Evolutionary conservation across 2,329 filamentous ascomycete species (phyloP).

Genomic region (Pseudocercospora eumusae): DNA sequence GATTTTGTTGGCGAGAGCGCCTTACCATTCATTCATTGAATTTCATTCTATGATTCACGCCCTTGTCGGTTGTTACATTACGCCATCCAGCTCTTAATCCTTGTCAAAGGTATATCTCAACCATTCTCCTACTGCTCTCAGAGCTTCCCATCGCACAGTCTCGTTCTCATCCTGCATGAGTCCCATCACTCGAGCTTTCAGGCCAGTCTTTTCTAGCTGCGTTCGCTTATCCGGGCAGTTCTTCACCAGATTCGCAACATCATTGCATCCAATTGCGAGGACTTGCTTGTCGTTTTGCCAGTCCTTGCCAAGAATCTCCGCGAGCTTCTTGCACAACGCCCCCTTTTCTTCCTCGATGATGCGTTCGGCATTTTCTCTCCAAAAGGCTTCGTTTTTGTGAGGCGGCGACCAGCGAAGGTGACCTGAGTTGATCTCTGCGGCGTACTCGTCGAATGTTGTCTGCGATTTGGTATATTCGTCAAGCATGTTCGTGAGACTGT

Average conservation of each 20-base stretch:
- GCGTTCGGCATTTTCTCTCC: constrained; percentile 84
- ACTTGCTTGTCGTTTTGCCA: constrained; percentile 85
- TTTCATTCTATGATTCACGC: background rate
- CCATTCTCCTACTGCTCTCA: constrained; percentile 80
- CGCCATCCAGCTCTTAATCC: constrained; percentile 12
- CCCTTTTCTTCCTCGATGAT: constrained; percentile 84
- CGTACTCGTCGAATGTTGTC: constrained; percentile 68
- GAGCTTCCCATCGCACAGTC: constrained; percentile 86
- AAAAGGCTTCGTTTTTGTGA: constrained; percentile 82
- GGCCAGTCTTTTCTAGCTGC: constrained; percentile 76
- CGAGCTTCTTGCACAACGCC: constrained; percentile 74
- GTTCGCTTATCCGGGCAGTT: constrained; percentile 82
- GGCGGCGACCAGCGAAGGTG: constrained; percentile 92
- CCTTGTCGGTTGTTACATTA: background rate
- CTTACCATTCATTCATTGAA: no score
- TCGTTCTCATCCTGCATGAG: constrained; percentile 89
- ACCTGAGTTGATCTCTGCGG: constrained; percentile 80
- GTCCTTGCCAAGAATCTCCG: constrained; percentile 80
- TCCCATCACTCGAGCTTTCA: constrained; percentile 89
- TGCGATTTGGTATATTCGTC: constrained; percentile 79
- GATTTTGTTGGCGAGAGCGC: background rate
- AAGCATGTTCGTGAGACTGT: constrained; percentile 60
- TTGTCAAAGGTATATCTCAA: constrained; percentile 67
- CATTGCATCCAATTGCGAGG: constrained; percentile 88
- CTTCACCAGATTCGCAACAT: constrained; percentile 83